These are phyloP conservation scores for Corylus avellana DNA, from an alignment of 306 rosid genomes.

Conservation along the genomic window DNA sequence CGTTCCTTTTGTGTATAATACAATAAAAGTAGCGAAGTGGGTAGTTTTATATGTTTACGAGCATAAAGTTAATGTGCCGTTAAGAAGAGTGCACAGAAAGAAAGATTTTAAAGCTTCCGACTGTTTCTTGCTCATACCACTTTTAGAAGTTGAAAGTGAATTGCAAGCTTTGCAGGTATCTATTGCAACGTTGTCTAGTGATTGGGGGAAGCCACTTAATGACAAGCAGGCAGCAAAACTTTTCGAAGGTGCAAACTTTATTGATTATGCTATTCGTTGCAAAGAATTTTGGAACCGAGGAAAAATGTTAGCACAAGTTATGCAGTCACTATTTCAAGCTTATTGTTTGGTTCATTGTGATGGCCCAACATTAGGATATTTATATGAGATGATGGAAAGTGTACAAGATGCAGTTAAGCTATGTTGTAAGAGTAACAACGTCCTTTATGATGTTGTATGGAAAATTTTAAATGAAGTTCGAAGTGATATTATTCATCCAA, in stretches of 20 bases:
- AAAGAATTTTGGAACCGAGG: neutral
- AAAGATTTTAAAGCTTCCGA: too few species aligned
- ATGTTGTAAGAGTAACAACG: neutral
- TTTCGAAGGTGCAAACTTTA: neutral
- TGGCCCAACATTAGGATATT: neutral
- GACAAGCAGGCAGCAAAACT: neutral
- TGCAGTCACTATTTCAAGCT: neutral
- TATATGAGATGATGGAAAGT: conserved; percentile 5
- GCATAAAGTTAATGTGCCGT: neutral
- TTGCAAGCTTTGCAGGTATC: neutral
- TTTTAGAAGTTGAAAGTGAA: neutral
- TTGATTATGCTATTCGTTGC: neutral
- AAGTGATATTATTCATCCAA: neutral
- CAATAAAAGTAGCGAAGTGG: rapidly evolving
- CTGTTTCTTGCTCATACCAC: neutral
- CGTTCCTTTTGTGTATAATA: neutral
- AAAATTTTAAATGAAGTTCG: neutral
- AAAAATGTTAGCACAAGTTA: neutral
- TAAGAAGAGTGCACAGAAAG: neutral
- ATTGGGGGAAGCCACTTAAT: neutral
- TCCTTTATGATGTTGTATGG: neutral
- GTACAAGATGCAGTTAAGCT: neutral
- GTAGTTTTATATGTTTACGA: neutral
- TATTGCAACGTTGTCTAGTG: neutral
- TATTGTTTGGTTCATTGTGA: neutral